Conservation (phyloP, 1,284 basidiomycete genomes). For the Leccinum pachyderme region DNA sequence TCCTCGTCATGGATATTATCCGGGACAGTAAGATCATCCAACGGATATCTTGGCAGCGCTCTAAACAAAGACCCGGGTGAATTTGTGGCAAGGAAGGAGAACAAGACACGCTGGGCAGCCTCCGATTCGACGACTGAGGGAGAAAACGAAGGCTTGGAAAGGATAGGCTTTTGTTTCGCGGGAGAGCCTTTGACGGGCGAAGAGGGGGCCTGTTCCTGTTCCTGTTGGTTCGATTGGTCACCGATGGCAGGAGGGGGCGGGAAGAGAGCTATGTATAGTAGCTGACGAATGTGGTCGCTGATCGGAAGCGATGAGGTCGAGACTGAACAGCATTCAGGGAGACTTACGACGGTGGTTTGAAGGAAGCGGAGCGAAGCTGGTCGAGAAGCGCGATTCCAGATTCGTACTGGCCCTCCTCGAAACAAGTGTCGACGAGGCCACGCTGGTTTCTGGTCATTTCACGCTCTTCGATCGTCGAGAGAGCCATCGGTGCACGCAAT, state of each 20-base stretch:
- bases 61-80: slow-evolving; percentile 50
- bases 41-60: slow-evolving; percentile 52
- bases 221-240: slow-evolving; percentile 34
- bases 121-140: slow-evolving; percentile 46
- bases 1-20: slow-evolving; percentile 45
- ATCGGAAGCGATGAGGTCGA: slow-evolving; percentile 11
- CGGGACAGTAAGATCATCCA: slow-evolving; percentile 7
- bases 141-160: slow-evolving; percentile 37
- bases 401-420: slow-evolving; percentile 73
- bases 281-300: slow-evolving; percentile 60
- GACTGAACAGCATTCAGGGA: slow-evolving; percentile 7
- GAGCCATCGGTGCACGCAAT: slow-evolving; percentile 10
- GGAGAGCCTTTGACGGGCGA: slow-evolving; percentile 40
- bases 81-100: slow-evolving; percentile 57
- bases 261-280: slow-evolving; percentile 66
- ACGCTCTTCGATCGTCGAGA: slow-evolving; percentile 33
- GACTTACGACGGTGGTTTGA: slow-evolving; percentile 54
- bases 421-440: slow-evolving; percentile 61
- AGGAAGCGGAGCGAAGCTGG: slow-evolving; percentile 53
- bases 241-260: slow-evolving; percentile 40
- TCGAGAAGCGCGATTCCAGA: slow-evolving; percentile 58
- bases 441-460: slow-evolving; percentile 57
- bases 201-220: slow-evolving; percentile 45
- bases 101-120: slow-evolving; percentile 54
- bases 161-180: slow-evolving; percentile 26